Percentiles rank a stretch among this genome's conserved stretches.
Conservation (phyloP, 2,329 filamentous ascomycete genomes). For the Trichoderma atroviride region DNA sequence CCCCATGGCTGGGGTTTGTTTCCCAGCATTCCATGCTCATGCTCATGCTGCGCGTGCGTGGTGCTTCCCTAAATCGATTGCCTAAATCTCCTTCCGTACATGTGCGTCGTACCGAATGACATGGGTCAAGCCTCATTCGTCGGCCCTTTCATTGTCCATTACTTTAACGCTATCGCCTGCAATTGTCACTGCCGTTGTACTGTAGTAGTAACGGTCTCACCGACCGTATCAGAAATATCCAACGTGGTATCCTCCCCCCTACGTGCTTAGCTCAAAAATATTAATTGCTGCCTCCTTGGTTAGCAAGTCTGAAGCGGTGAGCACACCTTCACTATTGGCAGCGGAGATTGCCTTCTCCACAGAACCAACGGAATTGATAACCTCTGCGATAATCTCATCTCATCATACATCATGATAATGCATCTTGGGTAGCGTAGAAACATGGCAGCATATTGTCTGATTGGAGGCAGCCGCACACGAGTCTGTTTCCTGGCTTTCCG, state of each 20-base stretch:
- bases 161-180: neutral
- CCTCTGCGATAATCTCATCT: neutral
- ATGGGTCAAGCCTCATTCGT: conserved; percentile 9
- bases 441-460: conserved; percentile 13
- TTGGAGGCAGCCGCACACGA: conserved; percentile 13
- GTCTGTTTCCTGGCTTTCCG: conserved; percentile 9
- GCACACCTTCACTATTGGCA: conserved; percentile 1
- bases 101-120: conserved; percentile 7
- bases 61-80: conserved; percentile 4
- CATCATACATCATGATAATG: conserved; percentile 19
- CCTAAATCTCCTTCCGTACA: conserved; percentile 4
- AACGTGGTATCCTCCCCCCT: neutral
- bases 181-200: neutral
- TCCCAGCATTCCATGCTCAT: conserved; percentile 11
- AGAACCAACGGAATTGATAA: conserved; percentile 2
- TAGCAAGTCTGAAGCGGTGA: conserved; percentile 9
- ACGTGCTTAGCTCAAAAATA: neutral
- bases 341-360: conserved; percentile 23
- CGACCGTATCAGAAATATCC: conserved; percentile 16
- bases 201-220: conserved; percentile 13
- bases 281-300: conserved; percentile 9
- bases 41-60: neutral
- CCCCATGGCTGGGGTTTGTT: neutral
- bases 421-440: conserved; percentile 7
- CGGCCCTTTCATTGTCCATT: neutral